These are phyloP conservation scores for Cladorrhinum sp. DNA, from an alignment of 2,329 filamentous ascomycete genomes.

Conservation along the genomic window DNA sequence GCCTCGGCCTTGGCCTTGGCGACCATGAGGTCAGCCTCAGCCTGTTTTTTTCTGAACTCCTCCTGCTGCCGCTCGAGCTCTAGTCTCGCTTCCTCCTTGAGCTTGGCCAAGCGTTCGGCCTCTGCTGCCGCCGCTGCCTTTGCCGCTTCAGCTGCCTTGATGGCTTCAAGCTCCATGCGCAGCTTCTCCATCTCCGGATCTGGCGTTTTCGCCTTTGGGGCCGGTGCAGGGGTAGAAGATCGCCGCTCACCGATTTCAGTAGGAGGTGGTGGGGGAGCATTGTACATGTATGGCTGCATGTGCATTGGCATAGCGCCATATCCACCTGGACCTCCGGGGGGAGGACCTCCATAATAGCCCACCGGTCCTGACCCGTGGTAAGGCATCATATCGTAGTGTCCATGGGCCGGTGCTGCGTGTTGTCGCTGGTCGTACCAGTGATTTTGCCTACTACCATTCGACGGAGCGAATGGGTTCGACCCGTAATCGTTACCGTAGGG, in stretches of 20 bases:
- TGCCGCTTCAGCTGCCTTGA: slow-evolving; percentile 36
- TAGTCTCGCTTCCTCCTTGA: neutral
- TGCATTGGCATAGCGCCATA: slow-evolving; percentile 32
- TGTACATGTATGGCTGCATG: slow-evolving; percentile 40
- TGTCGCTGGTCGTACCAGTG: slow-evolving; percentile 40
- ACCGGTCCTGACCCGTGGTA: slow-evolving; percentile 40
- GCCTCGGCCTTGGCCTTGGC: slow-evolving; percentile 2
- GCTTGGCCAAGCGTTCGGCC: neutral
- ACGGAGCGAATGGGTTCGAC: slow-evolving; percentile 43
- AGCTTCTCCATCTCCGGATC: slow-evolving; percentile 60
- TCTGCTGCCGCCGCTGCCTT: neutral
- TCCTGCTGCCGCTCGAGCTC: slow-evolving; percentile 24
- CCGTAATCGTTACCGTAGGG: slow-evolving; percentile 39
- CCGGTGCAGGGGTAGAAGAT: slow-evolving; percentile 39
- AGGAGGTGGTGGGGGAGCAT: slow-evolving; percentile 38
- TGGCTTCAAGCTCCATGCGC: slow-evolving; percentile 54
- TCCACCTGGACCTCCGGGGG: slow-evolving; percentile 17
- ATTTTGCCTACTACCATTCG: slow-evolving; percentile 39
- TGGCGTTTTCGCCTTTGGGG: slow-evolving; percentile 35
- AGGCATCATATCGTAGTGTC: slow-evolving; percentile 50
- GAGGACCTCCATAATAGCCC: slow-evolving; percentile 33
- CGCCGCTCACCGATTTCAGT: slow-evolving; percentile 36
- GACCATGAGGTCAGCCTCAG: slow-evolving; percentile 35
- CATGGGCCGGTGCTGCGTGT: slow-evolving; percentile 20
- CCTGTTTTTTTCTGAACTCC: slow-evolving; percentile 39